phyloP scores from a whole-genome alignment of 805 yeast species.

The Teunomyces lycoperdinae region DNA sequence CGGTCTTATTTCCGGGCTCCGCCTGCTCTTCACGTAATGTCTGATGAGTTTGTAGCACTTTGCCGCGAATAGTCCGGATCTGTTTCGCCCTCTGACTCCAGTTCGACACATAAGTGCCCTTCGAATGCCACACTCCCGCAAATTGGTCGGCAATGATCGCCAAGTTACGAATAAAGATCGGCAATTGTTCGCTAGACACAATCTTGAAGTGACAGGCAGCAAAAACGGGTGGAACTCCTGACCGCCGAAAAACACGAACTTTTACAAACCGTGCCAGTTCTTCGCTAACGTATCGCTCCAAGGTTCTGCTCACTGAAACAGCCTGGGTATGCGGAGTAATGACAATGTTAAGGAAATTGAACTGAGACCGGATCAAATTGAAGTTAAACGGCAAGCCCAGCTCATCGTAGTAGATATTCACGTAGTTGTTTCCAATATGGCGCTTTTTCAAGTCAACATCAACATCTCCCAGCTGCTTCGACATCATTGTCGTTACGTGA shows the following conservation, averaged over 20 bases:
- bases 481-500: slow-evolving; percentile 85
- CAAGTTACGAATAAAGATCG: slow-evolving; percentile 64
- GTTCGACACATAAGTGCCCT: slow-evolving; percentile 48
- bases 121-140: slow-evolving; percentile 71
- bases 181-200: slow-evolving; percentile 55
- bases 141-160: slow-evolving; percentile 66
- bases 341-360: slow-evolving; percentile 78
- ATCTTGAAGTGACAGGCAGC: slow-evolving; percentile 76
- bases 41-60: slow-evolving; percentile 25
- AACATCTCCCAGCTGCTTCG: slow-evolving; percentile 31
- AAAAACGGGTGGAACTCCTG: slow-evolving; percentile 73
- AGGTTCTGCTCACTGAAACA: slow-evolving; percentile 4
- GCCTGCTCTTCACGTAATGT: slow-evolving; percentile 24
- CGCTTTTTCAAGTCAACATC: slow-evolving; percentile 66
- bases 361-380: slow-evolving; percentile 70
- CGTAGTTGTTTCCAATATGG: slow-evolving; percentile 84
- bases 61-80: slow-evolving; percentile 33
- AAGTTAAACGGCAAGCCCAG: slow-evolving; percentile 63
- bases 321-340: slow-evolving; percentile 55
- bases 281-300: slow-evolving; percentile 2
- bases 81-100: slow-evolving; percentile 71
- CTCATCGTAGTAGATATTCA: slow-evolving; percentile 79
- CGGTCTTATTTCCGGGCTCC: slow-evolving; percentile 9
- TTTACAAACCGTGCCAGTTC: slow-evolving; percentile 40
- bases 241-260: slow-evolving; percentile 61